phyloP scores from a whole-genome alignment of 2,329 filamentous ascomycete species.

The Talaromyces atroroseus region DNA sequence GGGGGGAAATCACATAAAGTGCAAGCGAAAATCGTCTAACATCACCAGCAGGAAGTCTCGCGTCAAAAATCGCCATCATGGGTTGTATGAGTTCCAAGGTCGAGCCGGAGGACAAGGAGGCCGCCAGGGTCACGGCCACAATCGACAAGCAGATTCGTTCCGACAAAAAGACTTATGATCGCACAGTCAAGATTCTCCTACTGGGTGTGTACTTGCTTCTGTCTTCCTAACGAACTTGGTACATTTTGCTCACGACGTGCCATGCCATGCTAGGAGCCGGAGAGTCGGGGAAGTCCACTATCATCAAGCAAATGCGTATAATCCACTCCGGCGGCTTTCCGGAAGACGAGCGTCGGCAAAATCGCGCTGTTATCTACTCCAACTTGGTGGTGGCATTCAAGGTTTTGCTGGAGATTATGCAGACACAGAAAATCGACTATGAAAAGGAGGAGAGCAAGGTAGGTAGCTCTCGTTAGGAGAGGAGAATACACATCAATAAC shows the following conservation, averaged over 20 bases:
- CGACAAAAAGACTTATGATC: constrained; percentile 80
- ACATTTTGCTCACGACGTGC: neutral
- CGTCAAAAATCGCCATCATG: constrained; percentile 27
- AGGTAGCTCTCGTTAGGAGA: constrained; percentile 17
- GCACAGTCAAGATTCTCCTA: constrained; percentile 88
- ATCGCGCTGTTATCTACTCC: constrained; percentile 91
- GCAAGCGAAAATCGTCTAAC: neutral
- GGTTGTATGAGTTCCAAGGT: constrained; percentile 42
- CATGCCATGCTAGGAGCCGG: constrained; percentile 63
- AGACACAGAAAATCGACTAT: constrained; percentile 73
- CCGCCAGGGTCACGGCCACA: constrained; percentile 49
- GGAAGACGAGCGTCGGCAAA: constrained; percentile 83
- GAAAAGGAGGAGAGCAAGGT: constrained; percentile 75
- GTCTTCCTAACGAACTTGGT: neutral
- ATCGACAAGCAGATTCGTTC: constrained; percentile 80
- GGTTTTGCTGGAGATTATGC: constrained; percentile 85
- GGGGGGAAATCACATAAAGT: neutral
- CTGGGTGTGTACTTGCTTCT: constrained; percentile 60
- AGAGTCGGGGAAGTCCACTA: constrained; percentile 92
- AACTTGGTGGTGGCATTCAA: constrained; percentile 92
- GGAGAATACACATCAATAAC: constrained; percentile 8
- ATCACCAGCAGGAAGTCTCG: neutral
- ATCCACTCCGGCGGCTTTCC: constrained; percentile 92
- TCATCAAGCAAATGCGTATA: constrained; percentile 98
- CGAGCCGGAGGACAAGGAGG: constrained; percentile 37